These are phyloP conservation scores for Rosellinia necatrix DNA, from an alignment of 2,329 filamentous ascomycete species.

Conservation along the genomic window DNA sequence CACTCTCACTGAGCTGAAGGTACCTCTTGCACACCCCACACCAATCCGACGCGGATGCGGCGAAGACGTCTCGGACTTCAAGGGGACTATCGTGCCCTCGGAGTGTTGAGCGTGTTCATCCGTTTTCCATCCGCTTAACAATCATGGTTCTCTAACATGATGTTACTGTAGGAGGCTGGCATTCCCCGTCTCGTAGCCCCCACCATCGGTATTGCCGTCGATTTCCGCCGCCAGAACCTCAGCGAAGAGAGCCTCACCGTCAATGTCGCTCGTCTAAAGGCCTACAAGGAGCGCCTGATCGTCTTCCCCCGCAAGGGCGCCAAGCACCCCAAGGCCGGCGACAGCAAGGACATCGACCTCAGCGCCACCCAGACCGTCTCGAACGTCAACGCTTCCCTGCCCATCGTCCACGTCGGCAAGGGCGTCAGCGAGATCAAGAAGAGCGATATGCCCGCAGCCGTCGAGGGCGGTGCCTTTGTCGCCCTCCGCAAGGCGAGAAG, in stretches of 20 bases:
- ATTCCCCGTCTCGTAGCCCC: slow-evolving; percentile 92
- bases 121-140: not conserved
- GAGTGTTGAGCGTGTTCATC: not conserved
- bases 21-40: slow-evolving; percentile 49
- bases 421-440: slow-evolving; percentile 78
- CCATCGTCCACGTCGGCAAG: slow-evolving; percentile 70
- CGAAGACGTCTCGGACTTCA: not conserved
- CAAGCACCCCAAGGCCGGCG: slow-evolving; percentile 85
- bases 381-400: slow-evolving; percentile 64
- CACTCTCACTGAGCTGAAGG: slow-evolving; percentile 97
- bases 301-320: slow-evolving; percentile 96
- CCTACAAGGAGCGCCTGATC: slow-evolving; percentile 94
- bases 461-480: slow-evolving; percentile 84
- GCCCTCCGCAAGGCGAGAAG: slow-evolving; percentile 83
- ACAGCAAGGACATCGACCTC: slow-evolving; percentile 79
- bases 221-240: slow-evolving; percentile 95
- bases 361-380: slow-evolving; percentile 66
- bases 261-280: slow-evolving; percentile 98
- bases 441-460: slow-evolving; percentile 74
- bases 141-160: slow-evolving; percentile 41
- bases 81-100: not conserved
- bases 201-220: slow-evolving; percentile 97
- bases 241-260: slow-evolving; percentile 90
- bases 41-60: not conserved
- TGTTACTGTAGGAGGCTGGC: slow-evolving; percentile 76